phyloP scores from a whole-genome alignment of 1,139 yeast species.

The Petasospora rhodanensis region DNA sequence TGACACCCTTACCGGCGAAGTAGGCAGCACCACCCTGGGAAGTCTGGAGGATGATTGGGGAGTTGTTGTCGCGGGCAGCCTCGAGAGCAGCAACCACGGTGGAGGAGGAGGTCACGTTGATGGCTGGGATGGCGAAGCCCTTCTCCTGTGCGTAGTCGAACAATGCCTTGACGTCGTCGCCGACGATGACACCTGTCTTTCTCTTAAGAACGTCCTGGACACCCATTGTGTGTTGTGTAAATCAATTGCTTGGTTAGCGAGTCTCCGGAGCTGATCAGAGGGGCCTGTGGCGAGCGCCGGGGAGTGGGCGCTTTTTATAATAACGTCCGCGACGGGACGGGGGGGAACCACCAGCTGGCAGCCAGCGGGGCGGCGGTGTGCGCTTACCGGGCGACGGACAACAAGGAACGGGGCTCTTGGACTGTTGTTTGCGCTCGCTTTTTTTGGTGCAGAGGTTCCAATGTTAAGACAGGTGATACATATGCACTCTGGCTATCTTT shows the following conservation, averaged over 20 bases:
- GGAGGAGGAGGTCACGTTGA: slow-evolving; percentile 95
- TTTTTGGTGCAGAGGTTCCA: too few species aligned
- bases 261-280: too few species aligned
- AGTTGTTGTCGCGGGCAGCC: slow-evolving; percentile 94
- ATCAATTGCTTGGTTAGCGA: slow-evolving; percentile 1
- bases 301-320: slow-evolving; percentile 1
- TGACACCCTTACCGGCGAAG: slow-evolving; percentile 99
- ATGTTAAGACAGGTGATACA: too few species aligned
- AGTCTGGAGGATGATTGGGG: slow-evolving; percentile 95
- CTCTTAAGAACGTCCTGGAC: slow-evolving; percentile 69
- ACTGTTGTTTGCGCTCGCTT: too few species aligned
- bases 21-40: slow-evolving; percentile 99
- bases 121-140: slow-evolving; percentile 97
- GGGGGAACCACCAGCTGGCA: too few species aligned
- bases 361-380: too few species aligned
- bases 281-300: too few species aligned
- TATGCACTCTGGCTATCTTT: too few species aligned
- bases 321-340: too few species aligned
- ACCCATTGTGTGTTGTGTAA: slow-evolving; percentile 36
- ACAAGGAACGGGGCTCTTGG: too few species aligned
- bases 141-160: slow-evolving; percentile 92
- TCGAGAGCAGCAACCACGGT: slow-evolving; percentile 96
- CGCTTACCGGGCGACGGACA: too few species aligned
- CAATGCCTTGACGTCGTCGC: slow-evolving; percentile 92
- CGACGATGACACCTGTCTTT: slow-evolving; percentile 97